Evolutionary conservation across 257 asterid species (phyloP).

Genomic region (Nicotiana noctiflora): DNA sequence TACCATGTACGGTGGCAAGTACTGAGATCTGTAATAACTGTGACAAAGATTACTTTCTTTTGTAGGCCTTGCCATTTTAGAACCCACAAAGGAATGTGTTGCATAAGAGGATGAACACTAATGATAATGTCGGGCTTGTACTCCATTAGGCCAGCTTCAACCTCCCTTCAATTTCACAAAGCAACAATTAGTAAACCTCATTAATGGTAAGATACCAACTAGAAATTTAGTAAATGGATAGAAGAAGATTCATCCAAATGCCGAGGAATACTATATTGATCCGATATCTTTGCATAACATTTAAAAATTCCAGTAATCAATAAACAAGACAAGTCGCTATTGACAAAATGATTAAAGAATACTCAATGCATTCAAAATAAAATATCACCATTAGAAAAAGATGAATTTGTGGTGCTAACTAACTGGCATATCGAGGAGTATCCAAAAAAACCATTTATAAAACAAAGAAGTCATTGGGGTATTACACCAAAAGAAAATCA

Average conservation of each 20-base stretch:
- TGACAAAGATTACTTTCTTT: conserved; percentile 77
- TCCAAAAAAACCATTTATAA: background rate
- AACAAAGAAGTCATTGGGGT: background rate
- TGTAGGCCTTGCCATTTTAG: conserved; percentile 95
- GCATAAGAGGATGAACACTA: conserved; percentile 99
- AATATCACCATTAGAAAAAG: background rate
- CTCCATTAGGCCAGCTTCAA: conserved; percentile 97
- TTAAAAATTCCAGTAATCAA: background rate
- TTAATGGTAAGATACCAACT: too few relatives aligned
- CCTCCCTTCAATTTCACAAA: conserved; percentile 50
- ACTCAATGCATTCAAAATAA: background rate
- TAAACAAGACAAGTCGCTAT: background rate
- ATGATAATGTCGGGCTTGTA: conserved; percentile 92
- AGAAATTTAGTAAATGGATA: background rate
- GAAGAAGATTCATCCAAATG: background rate
- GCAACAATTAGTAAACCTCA: background rate
- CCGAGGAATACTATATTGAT: background rate
- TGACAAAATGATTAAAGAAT: background rate
- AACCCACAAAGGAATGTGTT: conserved; percentile 95
- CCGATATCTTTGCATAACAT: background rate
- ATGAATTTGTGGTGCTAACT: background rate
- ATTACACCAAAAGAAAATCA: background rate
- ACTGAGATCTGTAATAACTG: conserved; percentile 86
- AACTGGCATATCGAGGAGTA: background rate
- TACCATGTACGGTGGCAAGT: too few relatives aligned